These are phyloP conservation scores for Triadica sebifera DNA, from an alignment of 345 rosid species.

Conservation along the genomic window DNA sequence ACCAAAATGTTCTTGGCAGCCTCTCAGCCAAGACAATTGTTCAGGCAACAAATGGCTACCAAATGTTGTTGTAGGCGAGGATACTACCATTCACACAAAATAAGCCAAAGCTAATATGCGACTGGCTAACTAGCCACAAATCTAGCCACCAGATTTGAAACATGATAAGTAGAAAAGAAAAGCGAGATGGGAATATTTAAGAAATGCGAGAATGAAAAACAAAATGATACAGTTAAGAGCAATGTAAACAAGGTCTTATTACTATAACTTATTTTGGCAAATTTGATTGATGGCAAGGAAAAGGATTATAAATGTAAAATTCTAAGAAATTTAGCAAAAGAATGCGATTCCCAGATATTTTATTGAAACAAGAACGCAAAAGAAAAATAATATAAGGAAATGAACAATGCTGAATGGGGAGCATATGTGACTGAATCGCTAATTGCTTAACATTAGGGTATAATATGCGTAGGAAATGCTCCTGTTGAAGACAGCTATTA, in stretches of 20 bases:
- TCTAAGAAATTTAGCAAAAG: not conserved
- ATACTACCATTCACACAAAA: conserved; percentile 28
- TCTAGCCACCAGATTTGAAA: conserved; percentile 10
- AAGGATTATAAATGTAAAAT: not conserved
- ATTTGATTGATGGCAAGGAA: not conserved
- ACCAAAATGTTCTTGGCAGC: conserved; percentile 13
- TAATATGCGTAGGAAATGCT: not conserved
- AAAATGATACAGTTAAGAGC: not conserved
- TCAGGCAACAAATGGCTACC: conserved; percentile 10
- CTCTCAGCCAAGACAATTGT: not conserved
- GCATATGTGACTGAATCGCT: not conserved
- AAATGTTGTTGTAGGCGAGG: conserved; percentile 23
- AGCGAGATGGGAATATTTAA: no score
- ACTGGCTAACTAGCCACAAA: conserved; percentile 26
- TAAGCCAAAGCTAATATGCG: conserved; percentile 2
- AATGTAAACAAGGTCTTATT: not conserved
- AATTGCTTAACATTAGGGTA: not conserved
- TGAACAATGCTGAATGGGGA: not conserved
- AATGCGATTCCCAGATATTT: not conserved
- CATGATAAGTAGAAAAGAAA: not conserved
- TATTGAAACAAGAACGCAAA: not conserved
- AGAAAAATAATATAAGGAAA: not conserved
- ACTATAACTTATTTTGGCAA: not conserved
- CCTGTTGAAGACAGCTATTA: not conserved
- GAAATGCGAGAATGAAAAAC: no score